Conservation (phyloP, 2,329 filamentous ascomycete genomes). For the Cyphellophora europaea region DNA sequence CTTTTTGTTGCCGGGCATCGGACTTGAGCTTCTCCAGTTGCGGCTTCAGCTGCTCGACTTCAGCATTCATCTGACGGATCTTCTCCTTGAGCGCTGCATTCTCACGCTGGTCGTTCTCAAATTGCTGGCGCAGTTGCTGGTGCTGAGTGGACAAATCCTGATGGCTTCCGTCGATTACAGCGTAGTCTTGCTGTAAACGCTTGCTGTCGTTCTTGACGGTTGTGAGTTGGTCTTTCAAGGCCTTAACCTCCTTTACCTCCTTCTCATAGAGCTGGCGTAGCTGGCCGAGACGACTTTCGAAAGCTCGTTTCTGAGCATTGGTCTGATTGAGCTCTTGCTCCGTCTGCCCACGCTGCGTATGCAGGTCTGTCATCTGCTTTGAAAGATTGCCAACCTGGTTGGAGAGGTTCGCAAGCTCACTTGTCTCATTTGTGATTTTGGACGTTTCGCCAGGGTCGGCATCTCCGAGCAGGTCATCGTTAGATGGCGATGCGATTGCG, state of each 20-base stretch:
- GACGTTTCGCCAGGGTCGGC: conserved; percentile 81
- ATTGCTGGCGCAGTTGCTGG: conserved; percentile 59
- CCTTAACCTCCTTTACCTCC: conserved; percentile 77
- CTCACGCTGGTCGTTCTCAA: conserved; percentile 83
- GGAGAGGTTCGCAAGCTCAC: conserved; percentile 88
- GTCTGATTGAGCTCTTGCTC: conserved; percentile 77
- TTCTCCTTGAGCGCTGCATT: conserved; percentile 78
- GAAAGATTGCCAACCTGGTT: conserved; percentile 88
- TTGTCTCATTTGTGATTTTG: conserved; percentile 79
- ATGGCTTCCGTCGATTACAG: conserved; percentile 69
- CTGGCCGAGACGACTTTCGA: conserved; percentile 79
- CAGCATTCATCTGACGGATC: conserved; percentile 71
- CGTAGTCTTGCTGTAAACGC: conserved; percentile 75
- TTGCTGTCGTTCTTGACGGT: conserved; percentile 69
- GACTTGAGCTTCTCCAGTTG: conserved; percentile 88
- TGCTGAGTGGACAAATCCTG: conserved; percentile 78
- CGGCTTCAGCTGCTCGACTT: conserved; percentile 75
- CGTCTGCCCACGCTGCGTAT: conserved; percentile 66
- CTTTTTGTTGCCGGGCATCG: conserved; percentile 90
- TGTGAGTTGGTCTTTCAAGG: conserved; percentile 73
- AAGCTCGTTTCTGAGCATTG: conserved; percentile 80
- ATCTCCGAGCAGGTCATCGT: conserved; percentile 85
- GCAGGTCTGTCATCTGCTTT: conserved; percentile 89
- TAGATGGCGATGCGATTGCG: conserved; percentile 41
- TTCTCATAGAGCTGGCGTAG: conserved; percentile 85